Conservation (phyloP, 2,329 filamentous ascomycete species). For the Tolypocladium tropicale region DNA sequence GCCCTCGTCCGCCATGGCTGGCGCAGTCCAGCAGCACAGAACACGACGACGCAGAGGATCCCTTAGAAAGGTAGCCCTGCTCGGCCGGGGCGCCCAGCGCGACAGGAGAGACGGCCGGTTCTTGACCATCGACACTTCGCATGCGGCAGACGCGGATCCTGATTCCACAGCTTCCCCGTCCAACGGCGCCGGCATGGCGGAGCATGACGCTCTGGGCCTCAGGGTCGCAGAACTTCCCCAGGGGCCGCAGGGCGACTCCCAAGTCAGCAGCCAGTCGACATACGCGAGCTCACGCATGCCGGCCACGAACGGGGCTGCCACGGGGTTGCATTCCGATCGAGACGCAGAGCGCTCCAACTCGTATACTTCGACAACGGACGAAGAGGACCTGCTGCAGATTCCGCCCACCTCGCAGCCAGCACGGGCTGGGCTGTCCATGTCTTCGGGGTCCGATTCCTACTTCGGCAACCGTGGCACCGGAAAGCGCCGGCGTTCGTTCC, state of each 20-base stretch:
- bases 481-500: constrained; percentile 36
- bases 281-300: constrained; percentile 8
- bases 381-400: constrained; percentile 67
- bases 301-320: constrained; percentile 6
- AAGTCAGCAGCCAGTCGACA: constrained; percentile 23
- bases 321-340: constrained; percentile 6
- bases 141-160: constrained; percentile 12
- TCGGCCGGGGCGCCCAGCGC: constrained; percentile 61
- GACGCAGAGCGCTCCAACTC: constrained; percentile 20
- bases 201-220: constrained; percentile 31
- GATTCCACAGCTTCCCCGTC: constrained; percentile 9
- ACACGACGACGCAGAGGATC: constrained; percentile 69
- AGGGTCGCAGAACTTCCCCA: constrained; percentile 36
- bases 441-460: constrained; percentile 55
- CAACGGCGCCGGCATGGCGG: constrained; percentile 8
- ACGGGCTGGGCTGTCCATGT: constrained; percentile 31
- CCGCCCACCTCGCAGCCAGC: constrained; percentile 34
- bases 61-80: constrained; percentile 73
- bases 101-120: constrained; percentile 44
- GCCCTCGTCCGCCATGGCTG: constrained; percentile 16
- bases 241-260: constrained; percentile 35
- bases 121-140: constrained; percentile 30
- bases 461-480: constrained; percentile 35
- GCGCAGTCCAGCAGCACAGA: constrained; percentile 31
- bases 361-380: constrained; percentile 61